phyloP scores from a whole-genome alignment of 306 rosid species.

The Gynostemma pentaphyllum region DNA sequence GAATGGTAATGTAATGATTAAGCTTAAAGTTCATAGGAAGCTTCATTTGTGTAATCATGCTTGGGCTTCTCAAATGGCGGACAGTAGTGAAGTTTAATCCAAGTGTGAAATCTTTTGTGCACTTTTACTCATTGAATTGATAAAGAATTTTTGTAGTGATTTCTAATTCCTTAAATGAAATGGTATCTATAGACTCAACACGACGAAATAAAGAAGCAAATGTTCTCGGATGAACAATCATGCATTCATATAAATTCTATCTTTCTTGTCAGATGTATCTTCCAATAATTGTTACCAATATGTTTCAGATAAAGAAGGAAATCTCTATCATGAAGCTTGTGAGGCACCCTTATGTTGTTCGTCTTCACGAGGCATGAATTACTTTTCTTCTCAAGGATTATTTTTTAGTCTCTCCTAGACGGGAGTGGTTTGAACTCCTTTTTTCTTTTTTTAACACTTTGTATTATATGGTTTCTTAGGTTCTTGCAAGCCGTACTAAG shows the following conservation, averaged over 20 bases:
- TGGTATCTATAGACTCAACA: neutral
- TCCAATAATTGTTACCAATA: neutral
- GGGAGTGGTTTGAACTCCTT: neutral
- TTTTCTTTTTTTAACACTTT: neutral
- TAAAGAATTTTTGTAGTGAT: neutral
- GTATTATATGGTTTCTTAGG: conserved; percentile 34
- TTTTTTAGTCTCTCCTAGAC: neutral
- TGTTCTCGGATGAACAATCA: neutral
- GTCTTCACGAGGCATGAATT: conserved; percentile 62
- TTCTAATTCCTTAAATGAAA: neutral
- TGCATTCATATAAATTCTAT: neutral
- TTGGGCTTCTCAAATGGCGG: neutral
- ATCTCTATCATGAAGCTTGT: conserved; percentile 87
- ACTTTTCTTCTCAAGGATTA: neutral
- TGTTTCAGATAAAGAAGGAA: conserved; percentile 77
- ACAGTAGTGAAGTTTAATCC: neutral
- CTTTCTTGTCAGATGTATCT: neutral
- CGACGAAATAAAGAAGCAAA: neutral
- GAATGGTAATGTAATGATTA: neutral
- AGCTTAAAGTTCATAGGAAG: neutral
- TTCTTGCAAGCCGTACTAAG: conserved; percentile 80
- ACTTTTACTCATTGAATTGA: neutral
- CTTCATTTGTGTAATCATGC: neutral
- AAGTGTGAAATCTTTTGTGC: neutral
- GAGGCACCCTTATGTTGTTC: conserved; percentile 79